A percentile compares a stretch with the other conserved stretches of the same genome.
phyloP scores from a whole-genome alignment of 2,329 filamentous ascomycete species.

The Colletotrichum sp. region DNA sequence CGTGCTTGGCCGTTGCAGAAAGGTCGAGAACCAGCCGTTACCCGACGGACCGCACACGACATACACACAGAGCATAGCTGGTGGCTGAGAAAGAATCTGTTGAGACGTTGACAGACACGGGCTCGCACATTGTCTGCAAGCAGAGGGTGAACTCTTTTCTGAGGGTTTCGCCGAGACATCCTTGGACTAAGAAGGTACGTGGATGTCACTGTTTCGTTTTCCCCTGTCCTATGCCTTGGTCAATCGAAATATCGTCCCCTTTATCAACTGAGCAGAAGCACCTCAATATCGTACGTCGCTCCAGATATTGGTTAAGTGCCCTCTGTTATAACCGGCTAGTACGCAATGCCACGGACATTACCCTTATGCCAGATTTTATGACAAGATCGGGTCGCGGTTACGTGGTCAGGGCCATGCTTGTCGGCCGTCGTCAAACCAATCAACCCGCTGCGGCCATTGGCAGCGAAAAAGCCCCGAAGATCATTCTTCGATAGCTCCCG shows the following conservation, averaged over 20 bases:
- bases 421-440: neutral
- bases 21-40: neutral
- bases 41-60: neutral
- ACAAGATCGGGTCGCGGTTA: slow-evolving; percentile 14
- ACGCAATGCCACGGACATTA: slow-evolving; percentile 9
- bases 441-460: slow-evolving; percentile 2
- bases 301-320: neutral
- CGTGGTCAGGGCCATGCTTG: slow-evolving; percentile 22
- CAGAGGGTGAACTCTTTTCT: neutral
- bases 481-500: slow-evolving; percentile 18
- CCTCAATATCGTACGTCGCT: neutral
- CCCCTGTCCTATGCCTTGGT: neutral
- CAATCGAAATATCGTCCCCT: neutral
- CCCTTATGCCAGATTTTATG: slow-evolving; percentile 14
- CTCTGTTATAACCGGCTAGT: neutral
- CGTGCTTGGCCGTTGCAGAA: slow-evolving; percentile 14
- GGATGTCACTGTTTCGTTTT: neutral
- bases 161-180: neutral
- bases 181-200: neutral
- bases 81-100: neutral
- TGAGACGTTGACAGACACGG: neutral
- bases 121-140: neutral
- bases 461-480: slow-evolving; percentile 20
- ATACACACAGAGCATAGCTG: neutral
- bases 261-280: neutral